Evolutionary conservation across 306 rosid genomes (phyloP).

Genomic region (Delonix regia): DNA sequence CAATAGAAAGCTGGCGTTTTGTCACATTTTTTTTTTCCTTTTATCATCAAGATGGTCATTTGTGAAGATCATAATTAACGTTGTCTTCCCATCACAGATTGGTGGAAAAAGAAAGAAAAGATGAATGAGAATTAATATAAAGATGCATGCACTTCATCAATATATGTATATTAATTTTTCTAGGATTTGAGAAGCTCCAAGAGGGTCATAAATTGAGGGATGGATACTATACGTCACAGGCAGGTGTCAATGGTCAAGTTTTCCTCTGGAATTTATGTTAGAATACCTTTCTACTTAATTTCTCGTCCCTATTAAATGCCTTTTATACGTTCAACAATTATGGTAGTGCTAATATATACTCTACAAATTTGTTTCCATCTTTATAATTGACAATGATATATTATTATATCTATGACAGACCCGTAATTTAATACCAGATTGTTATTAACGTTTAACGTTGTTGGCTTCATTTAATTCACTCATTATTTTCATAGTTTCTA

Average conservation of each 20-base stretch:
- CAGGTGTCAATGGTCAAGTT: slow-evolving; percentile 39
- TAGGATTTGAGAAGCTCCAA: slow-evolving; percentile 8
- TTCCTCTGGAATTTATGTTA: slow-evolving; percentile 34
- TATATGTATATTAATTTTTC: background rate
- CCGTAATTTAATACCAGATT: slow-evolving; percentile 47
- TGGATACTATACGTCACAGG: slow-evolving; percentile 36
- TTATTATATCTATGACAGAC: slow-evolving; percentile 36
- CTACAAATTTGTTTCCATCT: slow-evolving; percentile 47
- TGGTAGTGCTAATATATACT: slow-evolving; percentile 30
- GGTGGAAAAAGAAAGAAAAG: slow-evolving; percentile 11
- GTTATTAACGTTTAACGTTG: slow-evolving; percentile 38
- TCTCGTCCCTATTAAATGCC: slow-evolving; percentile 52
- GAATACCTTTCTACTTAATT: slow-evolving; percentile 29
- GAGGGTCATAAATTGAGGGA: slow-evolving; percentile 11
- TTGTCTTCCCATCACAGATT: slow-evolving; percentile 1
- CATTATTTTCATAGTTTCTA: slow-evolving; percentile 18
- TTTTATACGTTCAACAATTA: slow-evolving; percentile 36
- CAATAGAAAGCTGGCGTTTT: background rate
- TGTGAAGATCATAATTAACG: background rate
- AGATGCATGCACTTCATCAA: background rate
- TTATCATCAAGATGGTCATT: background rate
- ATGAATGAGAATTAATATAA: slow-evolving; percentile 1
- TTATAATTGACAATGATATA: slow-evolving; percentile 54
- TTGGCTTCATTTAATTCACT: slow-evolving; percentile 53
- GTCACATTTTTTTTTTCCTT: background rate